A percentile compares a stretch with the other conserved stretches of the same genome.
These are phyloP conservation scores for Talaromyces sp. DNA, from an alignment of 2,329 filamentous ascomycete species.

Conservation along the genomic window DNA sequence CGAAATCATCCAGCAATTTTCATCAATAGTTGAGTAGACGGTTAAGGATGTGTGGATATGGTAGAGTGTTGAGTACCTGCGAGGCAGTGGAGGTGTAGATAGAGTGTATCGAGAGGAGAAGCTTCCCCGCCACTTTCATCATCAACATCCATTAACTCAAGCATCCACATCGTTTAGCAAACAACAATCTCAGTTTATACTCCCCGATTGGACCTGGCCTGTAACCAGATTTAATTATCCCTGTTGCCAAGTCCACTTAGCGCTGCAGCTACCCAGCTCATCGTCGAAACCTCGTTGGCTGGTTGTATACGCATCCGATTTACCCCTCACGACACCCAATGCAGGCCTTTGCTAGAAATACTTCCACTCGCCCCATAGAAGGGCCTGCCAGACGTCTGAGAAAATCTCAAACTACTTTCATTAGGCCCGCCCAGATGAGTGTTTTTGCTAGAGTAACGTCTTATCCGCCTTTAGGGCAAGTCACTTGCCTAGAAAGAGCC, in stretches of 20 bases:
- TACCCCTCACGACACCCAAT: constrained; percentile 8
- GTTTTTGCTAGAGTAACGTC: constrained; percentile 60
- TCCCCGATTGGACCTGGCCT: not conserved
- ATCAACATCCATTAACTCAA: not conserved
- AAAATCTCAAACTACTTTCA: constrained; percentile 36
- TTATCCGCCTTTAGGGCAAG: constrained; percentile 75
- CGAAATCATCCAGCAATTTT: too few species aligned
- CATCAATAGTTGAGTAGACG: not conserved
- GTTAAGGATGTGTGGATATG: not conserved
- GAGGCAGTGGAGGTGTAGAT: not conserved
- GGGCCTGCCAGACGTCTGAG: constrained; percentile 11
- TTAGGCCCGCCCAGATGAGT: constrained; percentile 46
- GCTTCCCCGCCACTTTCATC: constrained; percentile 20
- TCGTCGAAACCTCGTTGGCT: not conserved
- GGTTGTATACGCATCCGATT: not conserved
- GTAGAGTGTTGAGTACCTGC: not conserved
- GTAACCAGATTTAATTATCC: not conserved
- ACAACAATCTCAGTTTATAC: not conserved
- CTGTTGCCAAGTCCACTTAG: not conserved
- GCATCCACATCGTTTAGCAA: not conserved
- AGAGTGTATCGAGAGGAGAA: not conserved
- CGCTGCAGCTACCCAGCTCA: not conserved
- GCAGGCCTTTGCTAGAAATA: constrained; percentile 4
- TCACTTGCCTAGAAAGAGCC: constrained; percentile 60
- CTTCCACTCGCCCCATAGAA: constrained; percentile 25